Percentiles rank a stretch among this genome's conserved stretches.
Conservation (phyloP, 495 filamentous ascomycete species). For the Aspergillus sclerotioniger region DNA sequence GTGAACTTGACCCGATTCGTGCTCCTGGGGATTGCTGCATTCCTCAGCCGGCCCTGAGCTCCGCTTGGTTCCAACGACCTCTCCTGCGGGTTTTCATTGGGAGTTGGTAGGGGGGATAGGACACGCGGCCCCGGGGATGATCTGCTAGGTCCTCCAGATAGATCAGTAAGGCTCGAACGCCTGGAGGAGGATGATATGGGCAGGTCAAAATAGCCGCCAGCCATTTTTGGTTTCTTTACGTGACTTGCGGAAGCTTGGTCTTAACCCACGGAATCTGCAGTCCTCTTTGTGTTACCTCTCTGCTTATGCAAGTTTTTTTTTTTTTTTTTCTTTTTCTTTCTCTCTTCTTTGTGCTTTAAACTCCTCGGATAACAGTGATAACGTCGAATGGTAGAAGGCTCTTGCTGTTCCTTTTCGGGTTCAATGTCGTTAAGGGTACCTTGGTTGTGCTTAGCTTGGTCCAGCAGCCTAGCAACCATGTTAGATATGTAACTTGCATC, state of each 20-base stretch:
- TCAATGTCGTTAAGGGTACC: neutral
- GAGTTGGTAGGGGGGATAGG: slow-evolving; percentile 19
- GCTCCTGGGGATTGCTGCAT: slow-evolving; percentile 42
- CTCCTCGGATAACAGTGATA: neutral
- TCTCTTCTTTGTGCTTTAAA: slow-evolving; percentile 3
- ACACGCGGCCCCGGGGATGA: slow-evolving; percentile 27
- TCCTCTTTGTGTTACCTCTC: slow-evolving; percentile 14
- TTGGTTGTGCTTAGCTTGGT: neutral
- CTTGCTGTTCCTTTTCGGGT: neutral
- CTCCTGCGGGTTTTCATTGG: slow-evolving; percentile 27
- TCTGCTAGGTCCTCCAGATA: slow-evolving; percentile 23
- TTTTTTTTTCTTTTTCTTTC: slow-evolving; percentile 2
- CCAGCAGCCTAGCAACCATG: slow-evolving; percentile 15
- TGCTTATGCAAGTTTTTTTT: slow-evolving; percentile 4
- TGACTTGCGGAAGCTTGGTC: slow-evolving; percentile 11
- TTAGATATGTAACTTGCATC: slow-evolving; percentile 13
- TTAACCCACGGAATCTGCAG: slow-evolving; percentile 6
- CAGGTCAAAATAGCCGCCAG: slow-evolving; percentile 41
- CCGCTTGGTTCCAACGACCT: slow-evolving; percentile 19
- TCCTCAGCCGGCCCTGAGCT: slow-evolving; percentile 37
- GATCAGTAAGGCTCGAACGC: slow-evolving; percentile 33
- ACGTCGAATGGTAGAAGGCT: neutral
- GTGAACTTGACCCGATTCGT: slow-evolving; percentile 42
- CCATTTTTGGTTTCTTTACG: slow-evolving; percentile 31
- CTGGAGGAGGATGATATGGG: slow-evolving; percentile 29